Evolutionary conservation across 2,329 filamentous ascomycete genomes (phyloP), one percentile per base, ranked within the genome.

Genomic region (Diplodia intermedia): DNA sequence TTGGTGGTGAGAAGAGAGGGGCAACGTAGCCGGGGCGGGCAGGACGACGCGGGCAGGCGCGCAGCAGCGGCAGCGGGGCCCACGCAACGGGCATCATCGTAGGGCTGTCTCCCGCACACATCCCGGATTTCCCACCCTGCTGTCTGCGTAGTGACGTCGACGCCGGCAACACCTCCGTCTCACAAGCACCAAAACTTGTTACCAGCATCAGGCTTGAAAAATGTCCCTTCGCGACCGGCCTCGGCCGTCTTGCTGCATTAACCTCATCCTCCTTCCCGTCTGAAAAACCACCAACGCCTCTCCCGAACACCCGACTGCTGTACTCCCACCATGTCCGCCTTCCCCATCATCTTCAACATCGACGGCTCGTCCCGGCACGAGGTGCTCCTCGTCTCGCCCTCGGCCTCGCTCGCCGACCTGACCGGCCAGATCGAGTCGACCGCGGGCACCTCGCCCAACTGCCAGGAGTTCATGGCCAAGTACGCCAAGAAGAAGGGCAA

Each of bases 291-390:
- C 11, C 8, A 18, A 36, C 31, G 23, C 57, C 15, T 62, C 9
- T 29, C 18, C 15, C 40, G 18, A 47, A 26, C 3, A 26, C 26
- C 4, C 26, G 26, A 26, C 26, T 3, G 3, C 26, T 3, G 3
- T 20, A 40, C 8, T 11, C 8, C 4, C 40, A 33, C 55, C 55
- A 67, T 67, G 66, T 61, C 47, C 14, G 23, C 43, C 55, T 62
- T 78, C 61, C 77, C 78, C 18, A 70, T 76, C 66, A 69, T 80
- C 54, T 80, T 80, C 72, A 78, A 74, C n/a, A 73, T 79, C 57
- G 74, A 74, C 36, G 72, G 73, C 60, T 73, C 72, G 38, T 71
- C 71, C 56, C 72, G 77, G 53, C 78, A 80, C 68, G 78, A 80
- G 68, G 65, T 76, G 72, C 68, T 70, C 68, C 53, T 73, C 65